Percentiles rank a stretch among this genome's conserved stretches.
Evolutionary conservation across 106 monocot species (phyloP).

Genomic region (Amphibolis antarctica): DNA sequence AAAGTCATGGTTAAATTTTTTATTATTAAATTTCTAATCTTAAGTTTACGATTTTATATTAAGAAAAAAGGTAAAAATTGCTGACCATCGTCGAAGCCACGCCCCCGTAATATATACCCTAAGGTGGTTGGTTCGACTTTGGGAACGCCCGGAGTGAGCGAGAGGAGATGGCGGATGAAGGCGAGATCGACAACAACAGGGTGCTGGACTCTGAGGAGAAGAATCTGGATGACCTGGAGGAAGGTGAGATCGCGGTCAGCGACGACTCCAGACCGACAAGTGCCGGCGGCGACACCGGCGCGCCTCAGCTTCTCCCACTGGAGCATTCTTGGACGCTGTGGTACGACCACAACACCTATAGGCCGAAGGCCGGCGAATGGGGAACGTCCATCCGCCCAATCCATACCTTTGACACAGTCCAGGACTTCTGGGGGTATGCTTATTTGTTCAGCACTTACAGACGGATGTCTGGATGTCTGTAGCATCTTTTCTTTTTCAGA

Average conservation of each 20-base stretch:
- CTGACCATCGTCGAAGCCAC: too few species aligned
- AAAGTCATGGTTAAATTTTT: too few species aligned
- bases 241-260: slow-evolving; percentile 21
- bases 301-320: slow-evolving; percentile 31
- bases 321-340: slow-evolving; percentile 90
- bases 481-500: too few species aligned
- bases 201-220: slow-evolving; percentile 7
- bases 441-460: not conserved
- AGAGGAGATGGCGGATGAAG: not conserved
- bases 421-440: slow-evolving; percentile 82
- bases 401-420: slow-evolving; percentile 68
- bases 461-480: too few species aligned
- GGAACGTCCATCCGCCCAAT: slow-evolving; percentile 64
- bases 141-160: too few species aligned
- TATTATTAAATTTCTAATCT: too few species aligned
- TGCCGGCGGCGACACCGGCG: not conserved
- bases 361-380: slow-evolving; percentile 55
- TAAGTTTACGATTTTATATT: too few species aligned
- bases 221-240: slow-evolving; percentile 16
- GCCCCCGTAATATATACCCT: too few species aligned
- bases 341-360: slow-evolving; percentile 66
- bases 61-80: too few species aligned
- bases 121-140: too few species aligned
- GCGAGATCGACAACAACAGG: not conserved
- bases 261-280: not conserved